Evolutionary conservation across 352 stramenopile genomes (phyloP).

Genomic region (Pythium periplocum): DNA sequence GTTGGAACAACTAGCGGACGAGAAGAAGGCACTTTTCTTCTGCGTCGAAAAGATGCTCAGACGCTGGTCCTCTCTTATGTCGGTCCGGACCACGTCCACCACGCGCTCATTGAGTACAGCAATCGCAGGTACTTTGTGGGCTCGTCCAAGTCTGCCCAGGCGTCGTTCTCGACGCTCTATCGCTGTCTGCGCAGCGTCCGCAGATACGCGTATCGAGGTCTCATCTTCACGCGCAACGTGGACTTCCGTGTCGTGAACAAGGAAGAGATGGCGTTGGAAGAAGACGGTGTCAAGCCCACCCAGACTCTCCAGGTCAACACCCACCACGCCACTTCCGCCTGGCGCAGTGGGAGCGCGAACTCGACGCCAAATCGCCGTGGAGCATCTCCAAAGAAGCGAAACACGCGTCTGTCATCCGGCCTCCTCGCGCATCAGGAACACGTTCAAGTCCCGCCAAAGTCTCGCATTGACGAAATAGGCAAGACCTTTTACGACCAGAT

Average conservation of each 20-base stretch:
- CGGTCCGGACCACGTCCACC: constrained; percentile 56
- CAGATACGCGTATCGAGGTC: constrained; percentile 64
- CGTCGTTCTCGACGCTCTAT: constrained; percentile 59
- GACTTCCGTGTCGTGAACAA: constrained; percentile 73
- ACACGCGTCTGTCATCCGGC: constrained; percentile 7
- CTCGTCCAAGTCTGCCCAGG: constrained; percentile 60
- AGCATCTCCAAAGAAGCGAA: constrained; percentile 1
- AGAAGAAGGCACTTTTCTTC: constrained; percentile 69
- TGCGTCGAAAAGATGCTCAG: constrained; percentile 76
- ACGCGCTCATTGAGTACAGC: constrained; percentile 75
- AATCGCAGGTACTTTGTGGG: constrained; percentile 72
- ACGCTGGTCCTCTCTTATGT: constrained; percentile 83
- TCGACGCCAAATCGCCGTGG: constrained; percentile 27
- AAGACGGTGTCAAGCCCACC: constrained; percentile 9
- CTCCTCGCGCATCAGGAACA: constrained; percentile 62
- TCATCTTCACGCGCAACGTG: constrained; percentile 66
- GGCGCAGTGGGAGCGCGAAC: constrained; percentile 16
- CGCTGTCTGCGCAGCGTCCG: constrained; percentile 77
- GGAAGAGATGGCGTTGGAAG: constrained; percentile 37
- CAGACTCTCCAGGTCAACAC: constrained; percentile 11
- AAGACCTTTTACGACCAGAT: constrained; percentile 61
- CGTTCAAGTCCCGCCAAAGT: constrained; percentile 53
- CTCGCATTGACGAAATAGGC: constrained; percentile 53
- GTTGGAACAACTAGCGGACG: constrained; percentile 21
- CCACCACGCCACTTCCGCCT: constrained; percentile 2